Evolutionary conservation across 2,329 filamentous ascomycete species (phyloP).

Genomic region (Phoma sp.): DNA sequence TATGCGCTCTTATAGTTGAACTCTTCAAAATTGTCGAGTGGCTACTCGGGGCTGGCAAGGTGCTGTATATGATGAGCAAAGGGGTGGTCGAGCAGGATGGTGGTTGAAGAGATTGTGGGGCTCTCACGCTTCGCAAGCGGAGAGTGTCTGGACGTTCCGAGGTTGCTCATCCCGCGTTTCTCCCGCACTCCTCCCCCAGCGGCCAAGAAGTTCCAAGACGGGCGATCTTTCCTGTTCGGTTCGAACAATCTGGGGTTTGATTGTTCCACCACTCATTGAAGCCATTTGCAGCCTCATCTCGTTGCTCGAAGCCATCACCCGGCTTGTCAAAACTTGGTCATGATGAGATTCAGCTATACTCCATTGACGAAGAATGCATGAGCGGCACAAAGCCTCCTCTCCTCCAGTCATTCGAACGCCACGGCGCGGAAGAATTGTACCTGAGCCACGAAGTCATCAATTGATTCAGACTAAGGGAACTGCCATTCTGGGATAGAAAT

Average conservation of each 20-base stretch:
- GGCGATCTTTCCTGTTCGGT: slow-evolving; percentile 20
- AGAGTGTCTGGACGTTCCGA: background rate
- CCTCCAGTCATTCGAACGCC: slow-evolving; percentile 7
- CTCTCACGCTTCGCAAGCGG: slow-evolving; percentile 4
- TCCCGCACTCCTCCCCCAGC: slow-evolving; percentile 18
- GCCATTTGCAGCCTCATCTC: slow-evolving; percentile 12
- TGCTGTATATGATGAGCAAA: background rate
- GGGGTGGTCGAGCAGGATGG: slow-evolving; percentile 2
- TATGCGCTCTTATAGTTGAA: too few species aligned
- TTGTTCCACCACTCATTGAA: slow-evolving; percentile 31
- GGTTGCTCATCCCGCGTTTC: slow-evolving; percentile 7
- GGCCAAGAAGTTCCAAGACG: slow-evolving; percentile 18
- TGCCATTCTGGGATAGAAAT: background rate
- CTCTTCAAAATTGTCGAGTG: too few species aligned
- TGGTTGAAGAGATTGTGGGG: slow-evolving; percentile 4
- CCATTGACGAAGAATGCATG: background rate
- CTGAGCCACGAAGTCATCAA: slow-evolving; percentile 1
- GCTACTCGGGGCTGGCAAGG: too few species aligned
- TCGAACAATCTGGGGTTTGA: slow-evolving; percentile 22
- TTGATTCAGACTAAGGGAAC: slow-evolving; percentile 5
- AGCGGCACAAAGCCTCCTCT: slow-evolving; percentile 4
- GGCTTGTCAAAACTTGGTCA: slow-evolving; percentile 7
- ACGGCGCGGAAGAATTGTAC: slow-evolving; percentile 23
- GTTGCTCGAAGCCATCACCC: slow-evolving; percentile 13
- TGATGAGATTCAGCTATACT: slow-evolving; percentile 10